Conservation (phyloP, 2,329 filamentous ascomycete genomes). For the Purpureocillium takamizusanense region DNA sequence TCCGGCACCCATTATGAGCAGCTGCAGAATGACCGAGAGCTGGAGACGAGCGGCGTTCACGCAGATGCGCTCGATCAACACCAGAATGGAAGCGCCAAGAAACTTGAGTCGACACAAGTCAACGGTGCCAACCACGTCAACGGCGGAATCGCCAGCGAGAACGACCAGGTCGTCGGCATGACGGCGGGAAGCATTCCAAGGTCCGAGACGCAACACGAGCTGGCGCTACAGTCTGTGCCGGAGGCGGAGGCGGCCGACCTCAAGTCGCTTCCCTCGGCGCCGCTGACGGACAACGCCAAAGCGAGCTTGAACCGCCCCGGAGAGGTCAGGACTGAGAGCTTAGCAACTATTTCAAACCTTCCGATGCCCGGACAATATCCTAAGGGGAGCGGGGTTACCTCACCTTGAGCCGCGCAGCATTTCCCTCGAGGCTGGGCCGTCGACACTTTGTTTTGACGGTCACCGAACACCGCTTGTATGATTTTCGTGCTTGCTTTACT, state of each 20-base stretch:
- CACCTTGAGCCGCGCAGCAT: constrained; percentile 1
- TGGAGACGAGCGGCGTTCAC: not conserved
- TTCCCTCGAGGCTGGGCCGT: too few relatives aligned
- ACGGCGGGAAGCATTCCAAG: constrained; percentile 8
- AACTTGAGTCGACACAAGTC: not conserved
- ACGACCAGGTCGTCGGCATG: constrained; percentile 9
- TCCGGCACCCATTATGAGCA: constrained; percentile 8
- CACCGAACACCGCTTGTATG: too few relatives aligned
- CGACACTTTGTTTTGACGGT: too few relatives aligned
- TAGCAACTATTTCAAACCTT: constrained; percentile 52
- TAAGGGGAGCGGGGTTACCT: constrained; percentile 30
- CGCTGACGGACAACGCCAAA: constrained; percentile 1
- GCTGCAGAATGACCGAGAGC: not conserved
- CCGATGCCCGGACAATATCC: constrained; percentile 64
- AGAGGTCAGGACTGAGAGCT: constrained; percentile 29
- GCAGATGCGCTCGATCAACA: constrained; percentile 1
- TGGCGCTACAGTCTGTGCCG: constrained; percentile 8
- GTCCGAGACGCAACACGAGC: constrained; percentile 14
- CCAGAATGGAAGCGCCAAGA: not conserved
- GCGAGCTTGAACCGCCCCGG: constrained; percentile 13
- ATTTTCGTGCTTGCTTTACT: too few relatives aligned
- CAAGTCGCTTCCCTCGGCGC: constrained; percentile 2
- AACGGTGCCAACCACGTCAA: constrained; percentile 9
- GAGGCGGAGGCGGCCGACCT: constrained; percentile 9
- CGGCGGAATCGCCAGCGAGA: constrained; percentile 1